Base-by-base conservation (phyloP, 2,329 filamentous ascomycete species). In the Sphaerulina vaccinii region DNA sequence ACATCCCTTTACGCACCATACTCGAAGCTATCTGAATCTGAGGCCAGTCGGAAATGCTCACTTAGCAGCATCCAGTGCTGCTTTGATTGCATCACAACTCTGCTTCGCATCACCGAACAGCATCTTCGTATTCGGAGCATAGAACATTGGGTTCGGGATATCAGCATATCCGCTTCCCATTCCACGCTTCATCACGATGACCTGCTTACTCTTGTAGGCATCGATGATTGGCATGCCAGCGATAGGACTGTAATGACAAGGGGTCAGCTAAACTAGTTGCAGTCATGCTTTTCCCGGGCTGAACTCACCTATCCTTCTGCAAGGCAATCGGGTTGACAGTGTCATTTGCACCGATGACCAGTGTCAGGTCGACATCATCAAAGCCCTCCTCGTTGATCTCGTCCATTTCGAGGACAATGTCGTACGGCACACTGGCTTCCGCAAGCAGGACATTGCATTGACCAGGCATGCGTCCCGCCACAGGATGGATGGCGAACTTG, bases 391-490 rank as follows among this genome's bases (percentile, higher is more conserved):
- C 90, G 69, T 95, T 96, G 73, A 95, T 95, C 75, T 96, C 90
- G 62, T 95, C 90, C 90, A 95, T 95, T 72, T 96, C 90, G 39
- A 95, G 79, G 22, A 95, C 90, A 50, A 95, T 92, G 62, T 96
- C 90, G 64, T 95, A 95, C 2, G 89, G 89, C 23, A 95, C 90
- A 27, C 81, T 86, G 1, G 90, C 90, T 70, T 96, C 90, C 0
- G 90, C 90, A 11, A 95, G 82, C 2, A 96, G 77, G 3, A 95
- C 90, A 65, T 96, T 95, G 73, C 90, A 95, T 71, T 95, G 90
- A 0, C 90, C 90, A 0, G 90, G 90, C 90, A 96, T 95, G 24
- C 90, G 83, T 9, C 90, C 90, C 0, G 90, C 90, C 22, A 95
- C 90, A 0, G 90, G 90, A 66, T 95, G 90, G 22, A 60, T 60